Evolutionary conservation across 2,329 filamentous ascomycete species (phyloP).

Genomic region (Salinomyces thailandicus): DNA sequence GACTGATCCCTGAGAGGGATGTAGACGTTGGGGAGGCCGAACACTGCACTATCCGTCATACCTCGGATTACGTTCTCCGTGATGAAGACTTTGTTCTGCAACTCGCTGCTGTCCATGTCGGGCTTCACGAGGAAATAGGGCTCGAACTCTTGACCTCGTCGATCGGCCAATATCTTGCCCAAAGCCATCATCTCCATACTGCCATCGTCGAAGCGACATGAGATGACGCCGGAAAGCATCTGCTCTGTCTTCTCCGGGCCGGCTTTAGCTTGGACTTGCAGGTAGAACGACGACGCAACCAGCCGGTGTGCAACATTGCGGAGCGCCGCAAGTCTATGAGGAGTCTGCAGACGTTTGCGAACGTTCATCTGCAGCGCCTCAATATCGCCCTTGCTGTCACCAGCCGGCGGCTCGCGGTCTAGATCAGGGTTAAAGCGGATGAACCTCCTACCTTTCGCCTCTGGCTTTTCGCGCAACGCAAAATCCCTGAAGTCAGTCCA

Average conservation of each 20-base stretch:
- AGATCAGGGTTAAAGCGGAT: constrained; percentile 28
- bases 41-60: constrained; percentile 22
- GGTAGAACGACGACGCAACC: constrained; percentile 30
- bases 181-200: constrained; percentile 24
- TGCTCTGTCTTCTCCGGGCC: constrained; percentile 23
- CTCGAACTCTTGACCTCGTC: constrained; percentile 22
- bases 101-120: constrained; percentile 12
- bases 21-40: constrained; percentile 22
- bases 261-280: constrained; percentile 25
- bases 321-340: constrained; percentile 21
- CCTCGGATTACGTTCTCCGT: constrained; percentile 17
- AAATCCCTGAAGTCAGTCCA: constrained; percentile 26
- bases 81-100: constrained; percentile 17
- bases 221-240: constrained; percentile 21
- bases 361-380: constrained; percentile 24
- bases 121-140: constrained; percentile 26
- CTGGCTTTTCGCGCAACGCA: constrained; percentile 17
- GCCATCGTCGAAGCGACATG: constrained; percentile 26
- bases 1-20: constrained; percentile 23
- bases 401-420: constrained; percentile 22
- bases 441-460: constrained; percentile 21
- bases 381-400: constrained; percentile 28
- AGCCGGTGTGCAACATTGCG: constrained; percentile 26
- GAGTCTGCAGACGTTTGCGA: constrained; percentile 19
- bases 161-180: constrained; percentile 20